Conservation (phyloP, 2,329 filamentous ascomycete genomes). For the Dothistroma pini region DNA sequence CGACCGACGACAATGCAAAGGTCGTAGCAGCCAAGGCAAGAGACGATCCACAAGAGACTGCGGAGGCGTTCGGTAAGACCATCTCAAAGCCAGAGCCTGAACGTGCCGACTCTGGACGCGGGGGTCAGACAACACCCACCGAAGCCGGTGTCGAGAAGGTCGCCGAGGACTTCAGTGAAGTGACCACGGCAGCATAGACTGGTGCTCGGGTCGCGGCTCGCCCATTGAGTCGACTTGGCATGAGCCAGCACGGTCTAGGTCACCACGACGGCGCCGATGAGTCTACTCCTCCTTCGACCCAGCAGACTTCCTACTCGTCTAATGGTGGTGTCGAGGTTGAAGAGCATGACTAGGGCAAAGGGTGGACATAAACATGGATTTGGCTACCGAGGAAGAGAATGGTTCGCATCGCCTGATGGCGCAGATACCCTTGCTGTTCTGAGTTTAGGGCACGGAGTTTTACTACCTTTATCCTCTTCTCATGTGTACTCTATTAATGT, state of each 20-base stretch:
- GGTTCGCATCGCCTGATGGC: background rate
- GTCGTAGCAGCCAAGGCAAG: constrained; percentile 2
- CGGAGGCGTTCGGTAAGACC: background rate
- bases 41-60: background rate
- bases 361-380: background rate
- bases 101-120: background rate
- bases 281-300: background rate
- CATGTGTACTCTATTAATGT: background rate
- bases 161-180: background rate
- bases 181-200: constrained; percentile 1
- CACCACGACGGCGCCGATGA: background rate
- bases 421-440: constrained; percentile 5
- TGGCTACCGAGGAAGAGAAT: background rate
- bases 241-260: background rate
- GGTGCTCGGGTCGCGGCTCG: background rate
- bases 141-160: background rate
- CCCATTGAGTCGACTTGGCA: background rate
- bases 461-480: background rate
- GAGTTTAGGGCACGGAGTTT: background rate
- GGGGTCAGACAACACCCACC: background rate
- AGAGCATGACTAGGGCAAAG: background rate
- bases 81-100: background rate
- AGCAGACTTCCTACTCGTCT: background rate
- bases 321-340: background rate
- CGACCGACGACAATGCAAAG: background rate